A percentile compares a stretch with the other conserved stretches of the same genome.
These are phyloP conservation scores for Vigna hirtella DNA, from an alignment of 306 rosid species.

Conservation along the genomic window DNA sequence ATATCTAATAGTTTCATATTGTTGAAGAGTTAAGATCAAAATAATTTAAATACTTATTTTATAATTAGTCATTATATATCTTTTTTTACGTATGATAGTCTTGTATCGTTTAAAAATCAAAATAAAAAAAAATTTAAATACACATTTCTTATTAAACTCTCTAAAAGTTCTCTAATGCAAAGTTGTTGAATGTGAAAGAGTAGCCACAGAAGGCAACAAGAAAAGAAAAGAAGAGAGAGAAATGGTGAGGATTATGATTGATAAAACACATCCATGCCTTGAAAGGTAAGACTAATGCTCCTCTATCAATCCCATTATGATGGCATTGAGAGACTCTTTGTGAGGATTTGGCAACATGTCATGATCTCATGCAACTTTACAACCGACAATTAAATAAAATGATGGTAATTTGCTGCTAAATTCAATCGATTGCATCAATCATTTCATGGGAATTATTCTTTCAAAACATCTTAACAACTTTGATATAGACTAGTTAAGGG, in stretches of 20 bases:
- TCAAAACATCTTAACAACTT: constrained; percentile 42
- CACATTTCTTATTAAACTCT: too few species aligned
- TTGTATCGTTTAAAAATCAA: too few species aligned
- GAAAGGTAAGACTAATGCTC: constrained; percentile 24
- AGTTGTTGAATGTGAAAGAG: too few species aligned
- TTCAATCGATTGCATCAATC: constrained; percentile 46
- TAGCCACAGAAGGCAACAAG: not conserved
- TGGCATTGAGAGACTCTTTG: constrained; percentile 15
- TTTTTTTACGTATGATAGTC: too few species aligned
- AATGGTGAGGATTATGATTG: not conserved
- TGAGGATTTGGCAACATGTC: constrained; percentile 54
- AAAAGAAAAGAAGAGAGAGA: not conserved
- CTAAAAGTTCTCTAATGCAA: too few species aligned
- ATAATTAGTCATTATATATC: too few species aligned
- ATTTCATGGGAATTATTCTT: constrained; percentile 40
- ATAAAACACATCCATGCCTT: constrained; percentile 21
- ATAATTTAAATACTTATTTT: too few species aligned
- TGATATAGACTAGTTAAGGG: constrained; percentile 23
- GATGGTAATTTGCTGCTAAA: constrained; percentile 29
- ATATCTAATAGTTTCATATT: too few species aligned
- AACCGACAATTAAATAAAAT: constrained; percentile 28
- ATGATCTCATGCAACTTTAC: constrained; percentile 54
- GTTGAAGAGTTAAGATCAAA: too few species aligned
- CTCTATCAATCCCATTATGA: constrained; percentile 34
- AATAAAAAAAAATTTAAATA: too few species aligned